A percentile compares a stretch with the other conserved stretches of the same genome.
Evolutionary conservation across 768 basidiomycete species (phyloP).

Genomic region (Mycena epipterygia): DNA sequence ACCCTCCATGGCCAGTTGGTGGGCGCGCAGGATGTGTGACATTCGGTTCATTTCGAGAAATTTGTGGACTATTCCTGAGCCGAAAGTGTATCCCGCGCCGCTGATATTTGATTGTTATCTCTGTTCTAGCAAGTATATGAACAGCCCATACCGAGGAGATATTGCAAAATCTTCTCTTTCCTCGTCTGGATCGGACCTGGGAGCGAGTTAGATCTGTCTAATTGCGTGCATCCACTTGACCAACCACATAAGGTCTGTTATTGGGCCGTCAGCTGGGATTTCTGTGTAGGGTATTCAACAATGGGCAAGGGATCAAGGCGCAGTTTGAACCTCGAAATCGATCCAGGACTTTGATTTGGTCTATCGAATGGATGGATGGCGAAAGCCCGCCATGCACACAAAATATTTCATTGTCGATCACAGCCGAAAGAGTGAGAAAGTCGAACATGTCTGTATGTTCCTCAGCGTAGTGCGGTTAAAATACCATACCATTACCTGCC

Average conservation of each 20-base stretch:
- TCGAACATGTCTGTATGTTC: constrained; percentile 99
- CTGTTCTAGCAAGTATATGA: constrained; percentile 30
- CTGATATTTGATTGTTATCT: constrained; percentile 79
- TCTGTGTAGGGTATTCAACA: too few species aligned
- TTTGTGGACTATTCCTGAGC: constrained; percentile 97
- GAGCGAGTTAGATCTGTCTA: too few species aligned
- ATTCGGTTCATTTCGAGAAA: constrained; percentile 96
- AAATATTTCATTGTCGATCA: constrained; percentile 99
- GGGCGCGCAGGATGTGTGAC: constrained; percentile 96
- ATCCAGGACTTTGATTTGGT: constrained; percentile 99
- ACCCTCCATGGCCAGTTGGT: constrained; percentile 99
- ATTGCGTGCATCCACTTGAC: too few species aligned
- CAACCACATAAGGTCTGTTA: constrained; percentile 99
- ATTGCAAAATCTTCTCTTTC: constrained; percentile 99
- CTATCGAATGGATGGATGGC: constrained; percentile 98
- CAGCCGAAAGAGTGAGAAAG: constrained; percentile 96
- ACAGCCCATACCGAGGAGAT: constrained; percentile 94
- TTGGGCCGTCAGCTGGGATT: constrained; percentile 99
- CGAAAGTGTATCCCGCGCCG: constrained; percentile 98
- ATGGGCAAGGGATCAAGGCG: too few species aligned
- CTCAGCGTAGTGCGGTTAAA: too few species aligned
- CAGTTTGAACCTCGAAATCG: too few species aligned
- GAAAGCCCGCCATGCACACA: constrained; percentile 99
- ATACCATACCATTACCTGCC: too few species aligned
- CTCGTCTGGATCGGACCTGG: constrained; percentile 98